A percentile compares a stretch with the other conserved stretches of the same genome.
Conservation (phyloP, 2,329 filamentous ascomycete genomes). For the Ophiostoma sp. region DNA sequence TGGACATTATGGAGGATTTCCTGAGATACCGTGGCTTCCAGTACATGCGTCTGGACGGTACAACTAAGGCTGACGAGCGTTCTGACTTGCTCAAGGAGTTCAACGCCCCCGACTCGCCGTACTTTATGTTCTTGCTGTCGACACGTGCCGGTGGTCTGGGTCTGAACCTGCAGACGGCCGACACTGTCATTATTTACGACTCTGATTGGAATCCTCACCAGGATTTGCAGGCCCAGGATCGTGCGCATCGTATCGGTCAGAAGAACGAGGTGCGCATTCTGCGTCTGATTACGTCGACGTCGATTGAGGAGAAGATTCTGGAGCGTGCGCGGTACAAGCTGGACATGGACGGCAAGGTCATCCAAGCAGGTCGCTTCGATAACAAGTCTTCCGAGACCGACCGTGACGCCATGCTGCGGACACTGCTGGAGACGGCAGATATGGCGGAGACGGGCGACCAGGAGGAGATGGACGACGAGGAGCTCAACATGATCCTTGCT, state of each 20-base stretch:
- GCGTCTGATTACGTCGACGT: slow-evolving; percentile 91
- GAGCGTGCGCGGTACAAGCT: slow-evolving; percentile 96
- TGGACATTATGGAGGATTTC: slow-evolving; percentile 99
- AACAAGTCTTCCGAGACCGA: slow-evolving; percentile 99
- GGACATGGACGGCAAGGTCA: slow-evolving; percentile 99
- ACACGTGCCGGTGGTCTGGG: slow-evolving; percentile 97
- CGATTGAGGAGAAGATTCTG: slow-evolving; percentile 96
- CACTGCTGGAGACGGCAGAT: slow-evolving; percentile 80
- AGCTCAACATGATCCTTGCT: slow-evolving; percentile 90
- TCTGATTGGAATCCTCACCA: slow-evolving; percentile 99
- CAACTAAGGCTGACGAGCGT: slow-evolving; percentile 94
- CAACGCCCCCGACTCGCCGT: slow-evolving; percentile 83
- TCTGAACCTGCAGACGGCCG: slow-evolving; percentile 93
- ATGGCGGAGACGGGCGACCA: slow-evolving; percentile 66
- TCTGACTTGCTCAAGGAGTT: slow-evolving; percentile 84
- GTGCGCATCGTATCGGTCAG: slow-evolving; percentile 98
- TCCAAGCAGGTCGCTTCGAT: slow-evolving; percentile 98
- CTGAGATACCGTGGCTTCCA: slow-evolving; percentile 74
- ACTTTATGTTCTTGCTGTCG: slow-evolving; percentile 97
- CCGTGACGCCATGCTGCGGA: slow-evolving; percentile 91
- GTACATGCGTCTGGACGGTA: slow-evolving; percentile 91
- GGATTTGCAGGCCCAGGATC: slow-evolving; percentile 98
- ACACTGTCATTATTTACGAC: slow-evolving; percentile 99
- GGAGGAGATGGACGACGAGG: slow-evolving; percentile 98
- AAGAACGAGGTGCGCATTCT: slow-evolving; percentile 99